Base-by-base conservation (phyloP, 345 rosid genomes). In the Acer negundo region DNA sequence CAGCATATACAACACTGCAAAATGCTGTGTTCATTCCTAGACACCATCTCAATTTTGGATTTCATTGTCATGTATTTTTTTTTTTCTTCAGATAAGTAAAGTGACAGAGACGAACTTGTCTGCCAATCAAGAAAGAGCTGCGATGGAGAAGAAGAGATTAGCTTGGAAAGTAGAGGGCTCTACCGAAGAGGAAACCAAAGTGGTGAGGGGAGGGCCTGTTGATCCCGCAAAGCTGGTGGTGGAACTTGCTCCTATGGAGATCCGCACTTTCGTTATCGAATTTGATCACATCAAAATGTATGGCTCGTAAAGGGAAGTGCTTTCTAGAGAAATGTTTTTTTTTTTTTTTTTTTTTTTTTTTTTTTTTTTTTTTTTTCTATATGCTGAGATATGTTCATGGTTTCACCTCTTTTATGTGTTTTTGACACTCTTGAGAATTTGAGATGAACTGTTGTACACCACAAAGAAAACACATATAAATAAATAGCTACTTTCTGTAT, bases 171-270 rank as follows among this genome's bases (percentile, higher is more conserved):
- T 88, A 51, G 89, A 87, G 66, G 90, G 88, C 46, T 77, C 89
- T n/a, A 58, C 67, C 0, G 80, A 42, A 66, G 89, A 80, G 67
- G 94, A 80, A 73, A 11, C 79, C 16, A 81, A 75, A 76, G 84
- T 76, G 19, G 85, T 66, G 72, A 86, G 98, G 73, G 98, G 98
- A 67, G 87, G 87, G 53, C 84, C 84, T 4, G 86, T 92, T 3
- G 93, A 93, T 79, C 91, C 94, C 38, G 78, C 67, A 17, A 85
- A 80, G 83, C 87, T 91, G 74, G 90, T 84, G 35, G 88, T 91
- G 70, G 98, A 92, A 82, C 94, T 94, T 6, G 88, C 83, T 24
- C 95, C 97, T 0, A 94, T 94, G 98, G 98, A 94, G 84, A 89
- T 93, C 70, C 89, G 97, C 10, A 90, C 97, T 11, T 89, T 93